A percentile compares a stretch with the other conserved stretches of the same genome.
Conservation (phyloP, 1,284 basidiomycete species). For the Laetiporus sulphureus region DNA sequence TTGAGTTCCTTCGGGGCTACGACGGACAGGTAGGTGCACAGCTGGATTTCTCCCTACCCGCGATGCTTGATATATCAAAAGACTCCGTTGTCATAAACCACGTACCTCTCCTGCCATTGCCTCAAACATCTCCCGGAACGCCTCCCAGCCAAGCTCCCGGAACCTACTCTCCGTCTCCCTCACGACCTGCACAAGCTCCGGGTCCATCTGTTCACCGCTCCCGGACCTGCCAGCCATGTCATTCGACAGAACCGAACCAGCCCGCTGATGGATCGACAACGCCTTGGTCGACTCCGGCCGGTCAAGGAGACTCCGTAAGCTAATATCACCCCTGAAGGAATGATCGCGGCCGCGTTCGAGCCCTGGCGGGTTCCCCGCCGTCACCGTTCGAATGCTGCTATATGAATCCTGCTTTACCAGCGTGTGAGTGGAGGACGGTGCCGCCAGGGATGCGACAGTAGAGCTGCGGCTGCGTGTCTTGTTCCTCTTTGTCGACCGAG, state of each 20-base stretch:
- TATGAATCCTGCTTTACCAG: constrained; percentile 44
- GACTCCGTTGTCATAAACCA: background rate
- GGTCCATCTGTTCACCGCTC: background rate
- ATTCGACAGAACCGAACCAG: no score
- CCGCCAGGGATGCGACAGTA: constrained; percentile 49
- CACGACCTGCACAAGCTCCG: constrained; percentile 4
- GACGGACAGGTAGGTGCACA: constrained; percentile 62
- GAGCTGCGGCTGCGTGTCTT: constrained; percentile 37
- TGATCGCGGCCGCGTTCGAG: constrained; percentile 19
- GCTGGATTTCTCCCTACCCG: constrained; percentile 69
- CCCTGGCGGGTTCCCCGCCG: constrained; percentile 34
- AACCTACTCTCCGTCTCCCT: constrained; percentile 38
- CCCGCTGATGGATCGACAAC: constrained; percentile 3
- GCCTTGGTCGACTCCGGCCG: constrained; percentile 6
- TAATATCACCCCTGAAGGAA: constrained; percentile 17
- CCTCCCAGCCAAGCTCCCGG: constrained; percentile 48
- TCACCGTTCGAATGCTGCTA: constrained; percentile 66
- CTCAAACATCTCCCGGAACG: constrained; percentile 50
- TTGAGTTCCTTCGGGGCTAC: constrained; percentile 51
- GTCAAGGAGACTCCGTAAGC: constrained; percentile 11
- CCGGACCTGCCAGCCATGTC: no score
- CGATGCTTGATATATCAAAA: background rate
- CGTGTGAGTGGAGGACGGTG: constrained; percentile 18
- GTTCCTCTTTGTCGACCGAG: background rate
- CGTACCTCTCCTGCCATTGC: constrained; percentile 54